A percentile compares a stretch with the other conserved stretches of the same genome.
phyloP scores from a whole-genome alignment of 768 basidiomycete genomes.

The Kwoniella dejecticola region DNA sequence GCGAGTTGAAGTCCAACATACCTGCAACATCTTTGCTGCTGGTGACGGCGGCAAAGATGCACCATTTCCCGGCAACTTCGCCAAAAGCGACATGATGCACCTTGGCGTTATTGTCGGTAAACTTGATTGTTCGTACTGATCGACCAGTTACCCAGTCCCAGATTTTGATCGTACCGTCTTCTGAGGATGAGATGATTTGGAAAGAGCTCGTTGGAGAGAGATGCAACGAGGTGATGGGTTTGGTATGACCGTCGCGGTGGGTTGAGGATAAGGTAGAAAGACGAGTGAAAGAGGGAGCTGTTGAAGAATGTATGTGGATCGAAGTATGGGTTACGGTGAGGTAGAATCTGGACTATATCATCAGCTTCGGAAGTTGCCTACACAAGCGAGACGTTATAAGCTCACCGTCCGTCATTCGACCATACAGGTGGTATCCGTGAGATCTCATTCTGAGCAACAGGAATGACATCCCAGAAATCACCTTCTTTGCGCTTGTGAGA shows the following conservation, averaged over 20 bases:
- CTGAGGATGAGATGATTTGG: constrained; percentile 81
- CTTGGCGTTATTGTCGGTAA: constrained; percentile 62
- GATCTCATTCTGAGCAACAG: constrained; percentile 44
- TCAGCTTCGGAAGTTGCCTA: constrained; percentile 15
- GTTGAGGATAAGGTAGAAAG: constrained; percentile 63
- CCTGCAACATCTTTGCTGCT: constrained; percentile 22
- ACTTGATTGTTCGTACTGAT: constrained; percentile 71
- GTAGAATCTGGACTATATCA: constrained; percentile 67
- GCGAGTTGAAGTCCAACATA: not conserved
- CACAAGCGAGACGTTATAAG: constrained; percentile 18
- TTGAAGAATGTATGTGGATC: constrained; percentile 83
- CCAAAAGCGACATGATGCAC: constrained; percentile 46
- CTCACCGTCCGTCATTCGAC: constrained; percentile 83
- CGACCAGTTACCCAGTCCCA: constrained; percentile 93
- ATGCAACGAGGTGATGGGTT: constrained; percentile 70
- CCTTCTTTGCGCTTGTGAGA: constrained; percentile 11
- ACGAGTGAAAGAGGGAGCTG: constrained; percentile 78
- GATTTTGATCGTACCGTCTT: constrained; percentile 79
- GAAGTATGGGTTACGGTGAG: constrained; percentile 79
- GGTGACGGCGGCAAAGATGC: constrained; percentile 33
- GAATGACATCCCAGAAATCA: constrained; percentile 36
- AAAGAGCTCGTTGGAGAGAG: constrained; percentile 83
- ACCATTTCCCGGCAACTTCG: constrained; percentile 36
- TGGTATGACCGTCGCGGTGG: constrained; percentile 56
- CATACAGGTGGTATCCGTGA: constrained; percentile 66